These are phyloP conservation scores for Solanum clarkiae DNA, from an alignment of 257 asterid genomes.

Conservation along the genomic window DNA sequence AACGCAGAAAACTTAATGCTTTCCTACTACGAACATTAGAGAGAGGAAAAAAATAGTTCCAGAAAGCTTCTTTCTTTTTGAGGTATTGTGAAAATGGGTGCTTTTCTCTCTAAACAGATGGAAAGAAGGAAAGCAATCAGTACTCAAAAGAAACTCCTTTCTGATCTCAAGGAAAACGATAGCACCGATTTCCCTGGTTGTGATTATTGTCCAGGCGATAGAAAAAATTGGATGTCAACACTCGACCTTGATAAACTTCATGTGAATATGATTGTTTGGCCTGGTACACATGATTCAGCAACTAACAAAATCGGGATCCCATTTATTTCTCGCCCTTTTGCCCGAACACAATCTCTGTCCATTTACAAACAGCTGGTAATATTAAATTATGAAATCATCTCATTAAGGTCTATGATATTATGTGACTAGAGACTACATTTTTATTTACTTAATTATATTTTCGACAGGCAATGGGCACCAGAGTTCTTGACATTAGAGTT, in stretches of 20 bases:
- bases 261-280: conserved; percentile 74
- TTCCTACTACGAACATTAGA: not conserved
- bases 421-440: not conserved
- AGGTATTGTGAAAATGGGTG: conserved; percentile 39
- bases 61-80: not conserved
- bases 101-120: conserved; percentile 42
- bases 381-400: not conserved
- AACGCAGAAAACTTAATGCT: not conserved
- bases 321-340: conserved; percentile 56
- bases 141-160: conserved; percentile 41
- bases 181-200: conserved; percentile 53
- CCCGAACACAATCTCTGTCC: conserved; percentile 68
- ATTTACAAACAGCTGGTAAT: conserved; percentile 50
- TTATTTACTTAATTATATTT: not conserved
- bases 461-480: conserved; percentile 29
- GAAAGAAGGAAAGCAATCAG: conserved; percentile 43
- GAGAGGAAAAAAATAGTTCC: not conserved
- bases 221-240: conserved; percentile 68
- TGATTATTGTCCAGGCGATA: conserved; percentile 46
- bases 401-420: not conserved
- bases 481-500: conserved; percentile 66
- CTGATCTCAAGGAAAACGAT: conserved; percentile 23
- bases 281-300: conserved; percentile 94
- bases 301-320: conserved; percentile 77
- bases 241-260: conserved; percentile 38